Evolutionary conservation across 805 yeast genomes (phyloP).

Genomic region (Monosporozyma servazzii): DNA sequence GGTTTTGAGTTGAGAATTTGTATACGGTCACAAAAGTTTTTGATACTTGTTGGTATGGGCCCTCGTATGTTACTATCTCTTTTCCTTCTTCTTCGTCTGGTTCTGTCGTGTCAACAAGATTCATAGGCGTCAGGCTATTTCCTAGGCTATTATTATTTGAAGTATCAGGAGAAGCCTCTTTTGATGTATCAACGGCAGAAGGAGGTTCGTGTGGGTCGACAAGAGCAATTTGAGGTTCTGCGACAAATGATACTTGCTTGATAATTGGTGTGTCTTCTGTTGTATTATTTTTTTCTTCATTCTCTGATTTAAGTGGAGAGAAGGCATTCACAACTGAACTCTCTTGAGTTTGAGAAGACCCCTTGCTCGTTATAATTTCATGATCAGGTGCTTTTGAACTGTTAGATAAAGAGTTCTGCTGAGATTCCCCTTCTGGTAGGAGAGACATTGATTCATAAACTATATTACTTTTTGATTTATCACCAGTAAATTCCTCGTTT

Average conservation of each 20-base stretch:
- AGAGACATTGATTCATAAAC: not conserved
- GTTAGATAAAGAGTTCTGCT: not conserved
- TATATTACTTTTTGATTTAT: not conserved
- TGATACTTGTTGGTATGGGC: conserved; percentile 58
- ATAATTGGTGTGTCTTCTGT: not conserved
- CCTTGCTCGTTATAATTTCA: not conserved
- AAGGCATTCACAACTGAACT: not conserved
- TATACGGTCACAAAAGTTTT: conserved; percentile 39
- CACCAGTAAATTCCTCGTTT: not conserved
- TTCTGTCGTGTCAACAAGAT: conserved; percentile 1
- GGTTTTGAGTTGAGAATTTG: not conserved
- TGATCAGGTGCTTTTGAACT: not conserved
- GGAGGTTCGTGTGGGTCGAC: conserved; percentile 12
- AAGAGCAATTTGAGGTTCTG: conserved; percentile 10
- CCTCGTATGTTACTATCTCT: conserved; percentile 37
- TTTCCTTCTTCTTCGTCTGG: conserved; percentile 10
- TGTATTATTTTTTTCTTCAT: not conserved
- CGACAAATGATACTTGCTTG: conserved; percentile 19
- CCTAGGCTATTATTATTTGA: not conserved
- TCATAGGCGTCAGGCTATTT: conserved; percentile 1
- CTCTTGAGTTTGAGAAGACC: not conserved
- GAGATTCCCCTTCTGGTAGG: not conserved
- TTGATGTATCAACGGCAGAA: conserved; percentile 3
- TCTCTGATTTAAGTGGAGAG: not conserved
- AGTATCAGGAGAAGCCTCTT: conserved; percentile 4